These are phyloP conservation scores for Brassica hybrid DNA, from an alignment of 441 rosid species.

Conservation along the genomic window DNA sequence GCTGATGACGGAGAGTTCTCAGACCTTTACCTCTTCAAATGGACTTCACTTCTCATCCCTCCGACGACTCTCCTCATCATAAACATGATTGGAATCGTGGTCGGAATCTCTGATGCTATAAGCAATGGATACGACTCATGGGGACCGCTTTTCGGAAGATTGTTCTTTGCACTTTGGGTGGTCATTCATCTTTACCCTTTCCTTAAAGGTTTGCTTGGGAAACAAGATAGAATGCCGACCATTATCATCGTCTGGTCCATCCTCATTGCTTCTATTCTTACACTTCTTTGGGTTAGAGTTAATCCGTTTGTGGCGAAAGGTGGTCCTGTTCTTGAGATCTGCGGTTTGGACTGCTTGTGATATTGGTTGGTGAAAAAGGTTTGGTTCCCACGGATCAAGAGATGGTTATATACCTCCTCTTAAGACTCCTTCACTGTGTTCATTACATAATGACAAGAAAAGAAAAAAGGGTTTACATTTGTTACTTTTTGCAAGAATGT, in stretches of 20 bases:
- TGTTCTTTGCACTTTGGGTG: slow-evolving; percentile 94
- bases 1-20: slow-evolving; percentile 93
- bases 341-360: slow-evolving; percentile 76
- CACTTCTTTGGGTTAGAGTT: slow-evolving; percentile 90
- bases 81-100: slow-evolving; percentile 77
- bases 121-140: slow-evolving; percentile 93
- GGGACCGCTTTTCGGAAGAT: slow-evolving; percentile 92
- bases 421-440: slow-evolving; percentile 36
- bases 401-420: slow-evolving; percentile 17
- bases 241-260: slow-evolving; percentile 93
- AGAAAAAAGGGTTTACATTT: slow-evolving; percentile 19
- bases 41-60: slow-evolving; percentile 91
- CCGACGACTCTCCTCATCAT: slow-evolving; percentile 78
- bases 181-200: slow-evolving; percentile 92
- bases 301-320: slow-evolving; percentile 75
- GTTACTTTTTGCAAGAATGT: slow-evolving; percentile 50
- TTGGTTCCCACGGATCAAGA: slow-evolving; percentile 38
- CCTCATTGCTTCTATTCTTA: slow-evolving; percentile 80
- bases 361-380: slow-evolving; percentile 8
- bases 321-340: slow-evolving; percentile 75
- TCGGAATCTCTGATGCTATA: slow-evolving; percentile 88
- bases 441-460: slow-evolving; percentile 26
- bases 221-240: slow-evolving; percentile 84
- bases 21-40: slow-evolving; percentile 89
- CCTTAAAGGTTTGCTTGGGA: slow-evolving; percentile 91